phyloP scores from a whole-genome alignment of 345 rosid species.

The Salix suchowensis region DNA sequence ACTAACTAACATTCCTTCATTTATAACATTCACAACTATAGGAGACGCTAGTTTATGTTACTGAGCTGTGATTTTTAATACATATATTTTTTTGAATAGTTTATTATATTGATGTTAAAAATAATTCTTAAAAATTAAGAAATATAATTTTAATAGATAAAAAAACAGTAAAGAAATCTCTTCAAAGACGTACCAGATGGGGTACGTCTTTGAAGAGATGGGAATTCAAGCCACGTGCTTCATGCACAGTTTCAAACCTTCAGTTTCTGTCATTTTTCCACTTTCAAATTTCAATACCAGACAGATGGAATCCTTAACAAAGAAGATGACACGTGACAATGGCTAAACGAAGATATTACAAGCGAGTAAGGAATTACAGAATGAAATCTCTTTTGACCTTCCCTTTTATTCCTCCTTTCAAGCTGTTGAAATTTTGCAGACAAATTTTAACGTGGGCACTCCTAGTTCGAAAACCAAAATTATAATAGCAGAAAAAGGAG shows the following conservation, averaged over 20 bases:
- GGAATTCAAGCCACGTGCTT: too few species aligned
- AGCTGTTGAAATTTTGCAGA: not conserved
- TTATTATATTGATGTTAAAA: too few species aligned
- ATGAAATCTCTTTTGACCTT: slow-evolving; percentile 7
- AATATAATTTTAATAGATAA: too few species aligned
- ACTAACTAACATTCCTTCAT: too few species aligned
- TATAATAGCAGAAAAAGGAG: not conserved
- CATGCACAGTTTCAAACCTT: not conserved
- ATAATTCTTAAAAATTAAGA: too few species aligned
- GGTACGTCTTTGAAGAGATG: too few species aligned
- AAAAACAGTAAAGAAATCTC: not conserved
- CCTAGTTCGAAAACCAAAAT: slow-evolving; percentile 17
- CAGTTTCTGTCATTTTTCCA: not conserved
- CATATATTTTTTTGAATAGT: too few species aligned
- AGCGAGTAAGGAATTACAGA: slow-evolving; percentile 18
- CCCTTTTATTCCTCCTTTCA: slow-evolving; percentile 5
- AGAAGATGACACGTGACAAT: not conserved
- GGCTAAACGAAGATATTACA: not conserved
- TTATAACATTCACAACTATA: too few species aligned
- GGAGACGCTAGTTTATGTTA: fast-evolving
- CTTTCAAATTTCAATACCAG: not conserved
- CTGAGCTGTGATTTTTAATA: too few species aligned
- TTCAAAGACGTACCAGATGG: not conserved
- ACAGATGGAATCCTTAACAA: not conserved
- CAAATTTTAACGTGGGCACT: slow-evolving; percentile 11